Conservation (phyloP, 2,329 filamentous ascomycete species). For the Mariannaea elegans region DNA sequence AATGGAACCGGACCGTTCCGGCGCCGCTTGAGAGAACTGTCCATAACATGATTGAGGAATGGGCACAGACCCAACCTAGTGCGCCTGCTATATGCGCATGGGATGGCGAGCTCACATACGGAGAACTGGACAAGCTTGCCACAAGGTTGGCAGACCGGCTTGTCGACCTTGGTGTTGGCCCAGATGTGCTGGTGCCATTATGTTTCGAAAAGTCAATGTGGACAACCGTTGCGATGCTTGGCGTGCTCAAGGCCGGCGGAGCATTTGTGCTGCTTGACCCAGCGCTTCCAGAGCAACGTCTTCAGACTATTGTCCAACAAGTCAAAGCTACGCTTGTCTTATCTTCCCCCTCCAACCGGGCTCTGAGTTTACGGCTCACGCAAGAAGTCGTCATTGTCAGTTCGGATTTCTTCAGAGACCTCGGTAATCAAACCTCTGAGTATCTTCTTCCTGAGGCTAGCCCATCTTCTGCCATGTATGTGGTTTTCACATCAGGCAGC, state of each 20-base stretch:
- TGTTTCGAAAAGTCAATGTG: constrained; percentile 38
- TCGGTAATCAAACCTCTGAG: no score
- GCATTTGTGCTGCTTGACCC: constrained; percentile 32
- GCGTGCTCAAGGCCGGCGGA: constrained; percentile 38
- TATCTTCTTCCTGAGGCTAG: not conserved
- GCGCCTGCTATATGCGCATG: constrained; percentile 34
- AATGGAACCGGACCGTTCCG: constrained; percentile 9
- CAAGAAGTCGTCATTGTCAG: not conserved
- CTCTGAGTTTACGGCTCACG: not conserved
- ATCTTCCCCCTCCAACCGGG: not conserved
- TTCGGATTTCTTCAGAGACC: no score
- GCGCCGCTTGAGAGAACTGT: constrained; percentile 24
- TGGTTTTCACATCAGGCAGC: constrained; percentile 39
- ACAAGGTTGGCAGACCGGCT: constrained; percentile 49
- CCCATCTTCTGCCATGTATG: constrained; percentile 22
- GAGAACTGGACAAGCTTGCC: constrained; percentile 50
- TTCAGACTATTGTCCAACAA: constrained; percentile 18
- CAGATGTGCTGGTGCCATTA: constrained; percentile 28
- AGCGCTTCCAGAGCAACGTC: constrained; percentile 20
- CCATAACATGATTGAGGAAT: constrained; percentile 21
- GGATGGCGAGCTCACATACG: constrained; percentile 49
- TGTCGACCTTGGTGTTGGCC: constrained; percentile 37
- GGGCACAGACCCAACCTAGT: constrained; percentile 15
- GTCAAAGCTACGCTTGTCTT: not conserved
- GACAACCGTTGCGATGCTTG: constrained; percentile 35